Evolutionary conservation across 1,284 basidiomycete species (phyloP).

Genomic region (Xerocomus minutiporus): DNA sequence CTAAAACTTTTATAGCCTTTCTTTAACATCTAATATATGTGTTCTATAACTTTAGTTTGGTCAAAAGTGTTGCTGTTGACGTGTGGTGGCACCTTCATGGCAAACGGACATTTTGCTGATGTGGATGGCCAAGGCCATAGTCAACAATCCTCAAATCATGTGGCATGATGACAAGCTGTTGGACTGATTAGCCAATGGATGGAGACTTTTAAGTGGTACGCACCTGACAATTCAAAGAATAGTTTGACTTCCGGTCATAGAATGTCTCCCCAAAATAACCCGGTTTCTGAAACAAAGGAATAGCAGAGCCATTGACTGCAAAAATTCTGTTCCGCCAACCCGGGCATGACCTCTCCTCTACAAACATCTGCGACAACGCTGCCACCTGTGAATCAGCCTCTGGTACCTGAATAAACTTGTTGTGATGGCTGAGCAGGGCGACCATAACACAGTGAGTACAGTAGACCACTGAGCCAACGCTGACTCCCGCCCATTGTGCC

Average conservation of each 20-base stretch:
- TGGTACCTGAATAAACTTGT: background rate
- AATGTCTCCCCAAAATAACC: background rate
- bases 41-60: too few species aligned
- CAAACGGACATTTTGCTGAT: too few species aligned
- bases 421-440: constrained; percentile 2
- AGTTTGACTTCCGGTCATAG: constrained; percentile 7
- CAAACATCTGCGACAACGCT: background rate
- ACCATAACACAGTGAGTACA: constrained; percentile 8
- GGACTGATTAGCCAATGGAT: background rate
- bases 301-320: background rate
- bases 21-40: too few species aligned
- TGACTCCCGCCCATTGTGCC: constrained; percentile 12
- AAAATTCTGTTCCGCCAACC: background rate
- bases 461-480: constrained; percentile 11
- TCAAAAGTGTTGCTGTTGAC: too few species aligned
- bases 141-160: background rate
- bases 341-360: background rate
- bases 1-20: too few species aligned
- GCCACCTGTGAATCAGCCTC: background rate
- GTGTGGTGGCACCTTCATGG: too few species aligned
- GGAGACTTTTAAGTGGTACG: too few species aligned
- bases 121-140: background rate
- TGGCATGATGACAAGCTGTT: constrained; percentile 1
- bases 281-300: background rate
- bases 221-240: constrained; percentile 13